These are phyloP conservation scores for Colletotrichum karsti DNA, from an alignment of 2,329 filamentous ascomycete species.

Conservation along the genomic window DNA sequence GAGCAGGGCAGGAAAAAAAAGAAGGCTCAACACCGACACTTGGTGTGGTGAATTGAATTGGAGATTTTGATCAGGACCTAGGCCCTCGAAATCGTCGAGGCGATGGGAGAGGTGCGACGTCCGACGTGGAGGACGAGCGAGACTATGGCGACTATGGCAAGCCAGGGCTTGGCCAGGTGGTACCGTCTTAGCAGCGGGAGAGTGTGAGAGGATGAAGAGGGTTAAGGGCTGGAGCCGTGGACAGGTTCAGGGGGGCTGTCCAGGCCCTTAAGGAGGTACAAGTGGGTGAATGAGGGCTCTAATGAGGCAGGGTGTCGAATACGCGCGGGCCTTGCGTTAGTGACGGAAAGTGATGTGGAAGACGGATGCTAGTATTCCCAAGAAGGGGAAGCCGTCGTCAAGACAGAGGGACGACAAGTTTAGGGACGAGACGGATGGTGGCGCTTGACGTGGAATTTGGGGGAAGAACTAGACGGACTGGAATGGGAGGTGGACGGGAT, in stretches of 20 bases:
- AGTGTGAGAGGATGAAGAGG: background rate
- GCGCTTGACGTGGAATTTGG: slow-evolving; percentile 21
- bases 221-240: background rate
- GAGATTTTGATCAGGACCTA: slow-evolving; percentile 18
- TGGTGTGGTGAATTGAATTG: background rate
- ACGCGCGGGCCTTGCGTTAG: slow-evolving; percentile 17
- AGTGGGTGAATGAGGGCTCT: slow-evolving; percentile 14
- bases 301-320: slow-evolving; percentile 8
- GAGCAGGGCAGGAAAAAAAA: background rate
- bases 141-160: slow-evolving; percentile 27
- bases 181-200: slow-evolving; percentile 4
- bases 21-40: background rate
- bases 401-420: background rate
- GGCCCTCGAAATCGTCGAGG: slow-evolving; percentile 16
- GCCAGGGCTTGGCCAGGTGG: slow-evolving; percentile 19
- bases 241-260: slow-evolving; percentile 19
- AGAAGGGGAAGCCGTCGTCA: background rate
- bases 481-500: slow-evolving; percentile 1
- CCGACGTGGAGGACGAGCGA: slow-evolving; percentile 23
- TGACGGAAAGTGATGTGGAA: background rate
- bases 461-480: background rate
- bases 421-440: background rate
- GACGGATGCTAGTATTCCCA: background rate
- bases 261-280: slow-evolving; percentile 21
- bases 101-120: slow-evolving; percentile 26